Percentiles rank a stretch among this genome's conserved stretches.
Conservation (phyloP, 2,329 filamentous ascomycete species). For the Colletotrichum siamense region DNA sequence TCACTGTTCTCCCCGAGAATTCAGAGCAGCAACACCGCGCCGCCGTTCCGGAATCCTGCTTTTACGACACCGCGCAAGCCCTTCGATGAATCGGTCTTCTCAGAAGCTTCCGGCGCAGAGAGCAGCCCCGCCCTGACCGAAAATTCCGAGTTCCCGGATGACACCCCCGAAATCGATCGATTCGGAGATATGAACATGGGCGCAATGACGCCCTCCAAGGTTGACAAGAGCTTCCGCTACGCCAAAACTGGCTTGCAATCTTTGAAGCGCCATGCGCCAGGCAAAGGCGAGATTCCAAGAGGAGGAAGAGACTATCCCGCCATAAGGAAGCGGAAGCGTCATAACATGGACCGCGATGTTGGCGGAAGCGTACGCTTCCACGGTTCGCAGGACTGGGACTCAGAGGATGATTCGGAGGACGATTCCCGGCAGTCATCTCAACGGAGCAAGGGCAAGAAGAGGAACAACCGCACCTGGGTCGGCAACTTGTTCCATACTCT, state of each 20-base stretch:
- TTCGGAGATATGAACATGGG: conserved; percentile 48
- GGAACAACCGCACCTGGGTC: conserved; percentile 38
- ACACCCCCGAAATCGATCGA: conserved; percentile 58
- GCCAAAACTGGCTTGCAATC: conserved; percentile 43
- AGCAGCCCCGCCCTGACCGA: conserved; percentile 67
- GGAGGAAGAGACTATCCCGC: conserved; percentile 43
- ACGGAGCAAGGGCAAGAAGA: conserved; percentile 22
- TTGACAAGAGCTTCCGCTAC: conserved; percentile 52
- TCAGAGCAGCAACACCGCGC: conserved; percentile 46
- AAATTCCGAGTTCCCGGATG: conserved; percentile 57
- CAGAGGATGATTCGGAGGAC: conserved; percentile 57
- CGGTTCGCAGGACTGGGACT: conserved; percentile 44
- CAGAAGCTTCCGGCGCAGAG: conserved; percentile 63
- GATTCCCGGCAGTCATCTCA: conserved; percentile 25
- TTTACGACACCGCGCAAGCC: conserved; percentile 69
- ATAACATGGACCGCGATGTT: conserved; percentile 57
- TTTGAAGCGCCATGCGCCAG: conserved; percentile 51
- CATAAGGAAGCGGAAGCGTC: conserved; percentile 60
- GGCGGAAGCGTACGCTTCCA: conserved; percentile 51
- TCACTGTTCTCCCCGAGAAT: conserved; percentile 52
- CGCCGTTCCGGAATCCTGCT: conserved; percentile 66
- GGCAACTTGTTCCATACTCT: conserved; percentile 53
- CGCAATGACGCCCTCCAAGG: conserved; percentile 51
- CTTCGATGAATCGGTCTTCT: conserved; percentile 57
- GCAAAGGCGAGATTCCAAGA: conserved; percentile 69